Conservation (phyloP, 768 basidiomycete species). For the Aureoboletus auriporus region DNA sequence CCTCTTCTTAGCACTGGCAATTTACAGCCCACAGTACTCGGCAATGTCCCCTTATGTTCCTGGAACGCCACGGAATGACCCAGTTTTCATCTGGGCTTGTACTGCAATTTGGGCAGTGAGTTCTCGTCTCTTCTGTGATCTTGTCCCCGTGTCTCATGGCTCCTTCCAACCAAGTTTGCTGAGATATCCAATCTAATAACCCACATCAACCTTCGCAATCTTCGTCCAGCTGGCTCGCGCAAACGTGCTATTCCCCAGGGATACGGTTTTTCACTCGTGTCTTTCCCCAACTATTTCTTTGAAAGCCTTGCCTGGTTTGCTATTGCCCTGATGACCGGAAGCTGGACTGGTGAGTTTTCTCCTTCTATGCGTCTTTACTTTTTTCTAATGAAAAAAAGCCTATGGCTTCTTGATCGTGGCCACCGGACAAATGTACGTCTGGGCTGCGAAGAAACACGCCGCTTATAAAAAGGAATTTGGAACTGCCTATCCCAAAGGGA, state of each 20-base stretch:
- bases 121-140: slow-evolving; percentile 11
- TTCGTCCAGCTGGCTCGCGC: slow-evolving; percentile 78
- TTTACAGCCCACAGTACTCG: slow-evolving; percentile 81
- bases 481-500: slow-evolving; percentile 65
- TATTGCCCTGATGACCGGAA: slow-evolving; percentile 74
- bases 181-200: slow-evolving; percentile 82
- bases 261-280: slow-evolving; percentile 84
- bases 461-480: slow-evolving; percentile 94
- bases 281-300: slow-evolving; percentile 94
- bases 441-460: slow-evolving; percentile 90
- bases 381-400: slow-evolving; percentile 34
- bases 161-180: slow-evolving; percentile 52
- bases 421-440: slow-evolving; percentile 67
- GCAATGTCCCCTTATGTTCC: slow-evolving; percentile 57
- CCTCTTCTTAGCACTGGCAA: slow-evolving; percentile 68
- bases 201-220: slow-evolving; percentile 76
- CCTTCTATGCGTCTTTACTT: not conserved
- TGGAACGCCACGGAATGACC: slow-evolving; percentile 60
- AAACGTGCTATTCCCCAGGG: slow-evolving; percentile 87
- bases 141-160: not conserved
- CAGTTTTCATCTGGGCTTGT: slow-evolving; percentile 63
- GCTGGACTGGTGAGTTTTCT: slow-evolving; percentile 56
- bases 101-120: slow-evolving; percentile 73
- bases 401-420: slow-evolving; percentile 62
- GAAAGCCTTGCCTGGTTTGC: slow-evolving; percentile 75